Percentiles rank a stretch among this genome's conserved stretches.
Conservation (phyloP, 305 asterid species). For the Coffea humblotiana region DNA sequence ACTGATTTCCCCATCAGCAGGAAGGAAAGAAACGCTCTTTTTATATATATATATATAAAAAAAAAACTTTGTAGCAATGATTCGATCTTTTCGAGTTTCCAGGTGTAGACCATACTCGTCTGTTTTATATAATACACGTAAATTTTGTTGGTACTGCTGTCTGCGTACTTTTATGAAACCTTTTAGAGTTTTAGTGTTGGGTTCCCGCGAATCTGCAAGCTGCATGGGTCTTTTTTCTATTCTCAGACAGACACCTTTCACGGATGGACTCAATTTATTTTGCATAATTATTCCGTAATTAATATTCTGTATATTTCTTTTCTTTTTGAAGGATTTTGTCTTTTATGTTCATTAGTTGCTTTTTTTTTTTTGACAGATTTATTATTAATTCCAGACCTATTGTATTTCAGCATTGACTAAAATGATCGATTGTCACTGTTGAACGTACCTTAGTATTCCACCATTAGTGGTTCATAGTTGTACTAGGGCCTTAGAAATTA, state of each 20-base stretch:
- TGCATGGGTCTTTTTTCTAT: not conserved
- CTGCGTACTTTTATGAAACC: not conserved
- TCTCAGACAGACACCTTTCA: not conserved
- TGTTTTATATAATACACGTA: not conserved
- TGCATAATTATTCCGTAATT: not conserved
- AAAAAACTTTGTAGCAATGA: not conserved
- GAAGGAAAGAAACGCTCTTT: not conserved
- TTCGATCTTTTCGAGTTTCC: conserved; percentile 7
- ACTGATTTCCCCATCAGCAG: not conserved
- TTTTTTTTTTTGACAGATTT: not conserved
- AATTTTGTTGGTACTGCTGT: not conserved
- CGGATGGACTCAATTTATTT: not conserved
- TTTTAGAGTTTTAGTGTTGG: not conserved
- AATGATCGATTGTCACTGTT: no score
- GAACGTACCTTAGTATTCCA: no score
- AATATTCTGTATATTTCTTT: not conserved
- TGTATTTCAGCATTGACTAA: no score
- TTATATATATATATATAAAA: no score
- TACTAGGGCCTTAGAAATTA: no score
- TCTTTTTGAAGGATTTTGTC: not conserved
- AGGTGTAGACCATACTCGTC: not conserved
- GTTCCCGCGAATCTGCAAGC: not conserved
- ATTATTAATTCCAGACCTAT: not conserved
- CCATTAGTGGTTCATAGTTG: no score
- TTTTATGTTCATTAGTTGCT: not conserved